Evolutionary conservation across 2,329 filamentous ascomycete genomes (phyloP).

Genomic region (Fusarium pilosicola): DNA sequence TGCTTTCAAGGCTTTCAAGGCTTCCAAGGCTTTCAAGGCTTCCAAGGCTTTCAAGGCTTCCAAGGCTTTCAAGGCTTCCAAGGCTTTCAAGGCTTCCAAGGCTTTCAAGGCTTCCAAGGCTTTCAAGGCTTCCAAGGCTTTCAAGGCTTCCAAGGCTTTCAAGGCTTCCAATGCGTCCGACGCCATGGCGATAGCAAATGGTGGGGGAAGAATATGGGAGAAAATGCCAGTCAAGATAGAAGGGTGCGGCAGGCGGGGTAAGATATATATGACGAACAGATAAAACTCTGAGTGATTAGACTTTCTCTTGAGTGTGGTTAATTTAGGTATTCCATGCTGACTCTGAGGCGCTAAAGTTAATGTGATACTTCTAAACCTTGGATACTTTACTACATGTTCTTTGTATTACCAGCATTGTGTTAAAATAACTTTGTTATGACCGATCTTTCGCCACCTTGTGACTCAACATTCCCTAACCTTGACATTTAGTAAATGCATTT

Average conservation of each 20-base stretch:
- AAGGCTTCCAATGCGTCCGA: background rate
- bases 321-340: background rate
- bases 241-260: background rate
- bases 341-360: background rate
- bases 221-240: fast-evolving
- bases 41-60: no score
- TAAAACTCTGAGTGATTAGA: background rate
- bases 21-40: background rate
- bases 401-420: background rate
- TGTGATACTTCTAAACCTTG: fast-evolving
- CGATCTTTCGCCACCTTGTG: no score
- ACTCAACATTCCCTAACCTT: no score
- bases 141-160: background rate
- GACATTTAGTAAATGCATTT: no score
- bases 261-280: background rate
- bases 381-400: no score
- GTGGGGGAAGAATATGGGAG: background rate
- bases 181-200: background rate
- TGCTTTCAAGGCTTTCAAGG: no score
- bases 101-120: background rate
- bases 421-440: no score
- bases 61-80: background rate
- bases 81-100: no score
- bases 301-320: background rate
- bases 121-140: background rate